phyloP scores from a whole-genome alignment of 2,329 filamentous ascomycete species.

The Colletotrichum agaves region DNA sequence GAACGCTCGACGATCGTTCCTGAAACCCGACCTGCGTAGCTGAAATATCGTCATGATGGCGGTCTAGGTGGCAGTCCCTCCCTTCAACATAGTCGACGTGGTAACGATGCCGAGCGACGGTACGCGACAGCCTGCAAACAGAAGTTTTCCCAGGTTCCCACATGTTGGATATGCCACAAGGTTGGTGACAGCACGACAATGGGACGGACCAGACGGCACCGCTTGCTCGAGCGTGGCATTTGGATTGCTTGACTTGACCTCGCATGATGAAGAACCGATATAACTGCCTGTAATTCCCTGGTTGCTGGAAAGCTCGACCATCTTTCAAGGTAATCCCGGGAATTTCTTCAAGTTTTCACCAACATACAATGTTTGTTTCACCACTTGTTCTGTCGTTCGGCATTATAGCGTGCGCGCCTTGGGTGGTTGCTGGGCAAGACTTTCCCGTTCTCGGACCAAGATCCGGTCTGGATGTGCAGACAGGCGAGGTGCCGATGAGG shows the following conservation, averaged over 20 bases:
- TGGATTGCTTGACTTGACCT: background rate
- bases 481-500: constrained; percentile 56
- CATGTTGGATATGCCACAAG: constrained; percentile 24
- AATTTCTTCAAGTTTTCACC: background rate
- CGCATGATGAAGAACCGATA: background rate
- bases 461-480: constrained; percentile 48
- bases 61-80: background rate
- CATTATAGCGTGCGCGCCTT: constrained; percentile 14
- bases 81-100: background rate
- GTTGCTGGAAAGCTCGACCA: background rate
- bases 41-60: background rate
- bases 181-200: constrained; percentile 19
- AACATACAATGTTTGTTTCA: background rate
- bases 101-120: constrained; percentile 15
- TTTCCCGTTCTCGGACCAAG: constrained; percentile 51
- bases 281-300: background rate
- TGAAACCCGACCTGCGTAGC: background rate
- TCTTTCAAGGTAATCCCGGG: background rate
- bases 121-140: constrained; percentile 10
- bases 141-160: background rate
- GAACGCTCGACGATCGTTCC: background rate
- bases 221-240: constrained; percentile 4
- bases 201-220: background rate
- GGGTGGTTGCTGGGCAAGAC: constrained; percentile 1
- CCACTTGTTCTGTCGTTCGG: background rate